Conservation (phyloP, 2,329 filamentous ascomycete species). For the Acrocalymma vagum region DNA sequence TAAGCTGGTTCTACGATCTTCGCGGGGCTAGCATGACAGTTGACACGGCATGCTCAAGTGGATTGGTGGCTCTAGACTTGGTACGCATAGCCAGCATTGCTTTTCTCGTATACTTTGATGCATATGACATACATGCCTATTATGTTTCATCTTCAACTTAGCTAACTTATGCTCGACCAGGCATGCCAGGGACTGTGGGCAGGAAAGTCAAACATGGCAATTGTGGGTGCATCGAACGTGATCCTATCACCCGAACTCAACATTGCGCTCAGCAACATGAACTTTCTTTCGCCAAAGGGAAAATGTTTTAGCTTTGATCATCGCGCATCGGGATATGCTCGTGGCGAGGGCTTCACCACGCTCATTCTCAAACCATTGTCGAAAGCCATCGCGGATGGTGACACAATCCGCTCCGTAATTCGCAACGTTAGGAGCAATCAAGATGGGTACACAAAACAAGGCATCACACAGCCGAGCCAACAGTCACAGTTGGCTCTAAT, state of each 20-base stretch:
- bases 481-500: slow-evolving; percentile 51
- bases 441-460: slow-evolving; percentile 15
- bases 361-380: slow-evolving; percentile 32
- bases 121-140: not conserved
- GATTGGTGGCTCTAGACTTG: slow-evolving; percentile 19
- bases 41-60: slow-evolving; percentile 30
- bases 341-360: slow-evolving; percentile 33
- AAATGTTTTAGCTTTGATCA: slow-evolving; percentile 34
- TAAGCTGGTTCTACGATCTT: slow-evolving; percentile 30
- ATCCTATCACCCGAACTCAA: slow-evolving; percentile 4
- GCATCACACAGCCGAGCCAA: slow-evolving; percentile 38
- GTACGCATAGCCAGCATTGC: slow-evolving; percentile 8
- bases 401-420: slow-evolving; percentile 34
- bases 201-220: slow-evolving; percentile 18
- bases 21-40: slow-evolving; percentile 24
- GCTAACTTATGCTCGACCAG: not conserved
- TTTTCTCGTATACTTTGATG: slow-evolving; percentile 1
- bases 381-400: slow-evolving; percentile 27
- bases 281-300: slow-evolving; percentile 22
- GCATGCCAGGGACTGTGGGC: slow-evolving; percentile 12
- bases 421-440: slow-evolving; percentile 25
- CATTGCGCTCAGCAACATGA: slow-evolving; percentile 4
- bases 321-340: slow-evolving; percentile 29
- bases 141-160: not conserved
- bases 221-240: slow-evolving; percentile 20